These are phyloP conservation scores for Entonaema liquescens DNA, from an alignment of 495 filamentous ascomycete species.

Conservation along the genomic window DNA sequence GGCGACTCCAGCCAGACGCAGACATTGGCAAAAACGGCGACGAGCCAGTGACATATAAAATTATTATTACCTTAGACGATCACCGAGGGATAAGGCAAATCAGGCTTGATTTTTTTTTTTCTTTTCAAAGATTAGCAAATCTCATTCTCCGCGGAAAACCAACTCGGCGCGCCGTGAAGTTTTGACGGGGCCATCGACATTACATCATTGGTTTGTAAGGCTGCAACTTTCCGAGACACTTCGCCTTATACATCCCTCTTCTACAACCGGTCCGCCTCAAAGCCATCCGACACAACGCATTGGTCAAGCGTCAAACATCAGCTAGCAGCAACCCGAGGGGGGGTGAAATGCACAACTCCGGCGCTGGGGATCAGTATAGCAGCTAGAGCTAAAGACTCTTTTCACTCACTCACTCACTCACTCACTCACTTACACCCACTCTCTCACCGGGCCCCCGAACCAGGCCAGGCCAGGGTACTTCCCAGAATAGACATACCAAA, in stretches of 20 bases:
- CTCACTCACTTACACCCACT: not conserved
- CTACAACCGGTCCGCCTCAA: not conserved
- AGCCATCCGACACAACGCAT: not conserved
- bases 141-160: constrained; percentile 8
- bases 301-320: not conserved
- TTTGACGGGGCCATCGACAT: constrained; percentile 12
- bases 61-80: not conserved
- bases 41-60: not conserved
- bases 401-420: not conserved
- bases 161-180: not conserved
- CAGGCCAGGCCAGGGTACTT: not conserved
- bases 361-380: constrained; percentile 3
- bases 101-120: not conserved
- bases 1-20: not conserved
- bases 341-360: constrained; percentile 21
- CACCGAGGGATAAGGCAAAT: not conserved
- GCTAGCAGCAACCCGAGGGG: not conserved
- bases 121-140: not conserved
- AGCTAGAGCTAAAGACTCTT: not conserved
- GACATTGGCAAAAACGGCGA: not conserved
- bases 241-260: constrained; percentile 1
- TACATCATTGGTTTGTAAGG: constrained; percentile 37
- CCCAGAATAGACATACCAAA: constrained; percentile 14
- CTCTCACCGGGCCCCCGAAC: constrained; percentile 3
- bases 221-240: constrained; percentile 32